Evolutionary conservation across 2,329 filamentous ascomycete genomes (phyloP).

Genomic region (Fusarium sp.): DNA sequence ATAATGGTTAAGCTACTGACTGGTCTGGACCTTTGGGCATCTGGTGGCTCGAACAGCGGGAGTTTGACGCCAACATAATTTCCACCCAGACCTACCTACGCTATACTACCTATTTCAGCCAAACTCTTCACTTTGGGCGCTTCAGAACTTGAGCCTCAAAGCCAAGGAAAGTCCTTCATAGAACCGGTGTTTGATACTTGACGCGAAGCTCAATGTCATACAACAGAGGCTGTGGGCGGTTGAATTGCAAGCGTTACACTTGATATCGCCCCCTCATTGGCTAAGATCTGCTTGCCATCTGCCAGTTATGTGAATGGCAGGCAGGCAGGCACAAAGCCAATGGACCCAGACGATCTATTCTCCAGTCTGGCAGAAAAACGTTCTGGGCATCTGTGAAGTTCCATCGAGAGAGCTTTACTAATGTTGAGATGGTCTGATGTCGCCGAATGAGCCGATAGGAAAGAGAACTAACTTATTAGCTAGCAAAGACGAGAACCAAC

Average conservation of each 20-base stretch:
- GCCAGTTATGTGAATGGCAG: neutral
- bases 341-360: neutral
- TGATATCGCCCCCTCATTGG: neutral
- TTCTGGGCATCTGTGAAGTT: neutral
- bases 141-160: constrained; percentile 14
- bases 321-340: neutral
- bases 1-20: neutral
- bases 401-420: neutral
- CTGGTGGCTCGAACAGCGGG: neutral
- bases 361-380: neutral
- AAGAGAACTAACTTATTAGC: neutral
- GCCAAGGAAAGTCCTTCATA: neutral
- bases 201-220: neutral
- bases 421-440: neutral
- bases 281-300: neutral
- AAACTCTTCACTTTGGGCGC: neutral
- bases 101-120: neutral
- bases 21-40: neutral
- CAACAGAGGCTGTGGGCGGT: neutral
- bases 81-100: constrained; percentile 9
- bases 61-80: constrained; percentile 24
- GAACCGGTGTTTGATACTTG: neutral
- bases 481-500: neutral
- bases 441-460: neutral
- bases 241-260: neutral